A percentile compares a stretch with the other conserved stretches of the same genome.
Evolutionary conservation across 305 asterid species (phyloP).

Genomic region (Fraxinus sp.): DNA sequence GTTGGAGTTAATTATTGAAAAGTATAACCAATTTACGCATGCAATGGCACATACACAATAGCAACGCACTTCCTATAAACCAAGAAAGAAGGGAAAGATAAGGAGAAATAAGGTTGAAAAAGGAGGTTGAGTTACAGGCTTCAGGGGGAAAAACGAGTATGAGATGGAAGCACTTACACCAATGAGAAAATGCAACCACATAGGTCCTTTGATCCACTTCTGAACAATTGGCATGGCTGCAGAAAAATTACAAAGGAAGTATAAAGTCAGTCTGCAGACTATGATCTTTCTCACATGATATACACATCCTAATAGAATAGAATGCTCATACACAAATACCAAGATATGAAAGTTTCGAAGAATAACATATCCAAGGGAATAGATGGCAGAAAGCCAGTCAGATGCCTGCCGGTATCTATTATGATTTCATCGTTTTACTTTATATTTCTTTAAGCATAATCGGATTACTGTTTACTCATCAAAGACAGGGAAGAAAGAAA

Average conservation of each 20-base stretch:
- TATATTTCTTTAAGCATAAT: neutral
- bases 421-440: neutral
- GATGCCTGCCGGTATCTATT: neutral
- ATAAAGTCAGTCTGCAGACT: conserved; percentile 5
- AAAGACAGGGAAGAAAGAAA: neutral
- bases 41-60: neutral
- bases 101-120: conserved; percentile 11
- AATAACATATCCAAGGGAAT: neutral
- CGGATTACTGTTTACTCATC: neutral
- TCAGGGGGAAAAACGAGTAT: neutral
- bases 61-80: conserved; percentile 1
- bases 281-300: neutral
- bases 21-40: neutral
- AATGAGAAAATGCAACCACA: conserved; percentile 86
- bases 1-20: neutral
- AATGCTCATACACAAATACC: neutral
- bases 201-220: conserved; percentile 78
- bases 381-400: neutral
- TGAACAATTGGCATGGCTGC: conserved; percentile 83
- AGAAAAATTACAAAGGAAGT: conserved; percentile 16
- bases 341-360: neutral
- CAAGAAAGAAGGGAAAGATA: neutral
- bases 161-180: conserved; percentile 56
- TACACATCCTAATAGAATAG: neutral
- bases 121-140: neutral